Percentiles rank a stretch among this genome's conserved stretches.
Evolutionary conservation across 257 asterid genomes (phyloP).

Genomic region (Forsythia suspensa): DNA sequence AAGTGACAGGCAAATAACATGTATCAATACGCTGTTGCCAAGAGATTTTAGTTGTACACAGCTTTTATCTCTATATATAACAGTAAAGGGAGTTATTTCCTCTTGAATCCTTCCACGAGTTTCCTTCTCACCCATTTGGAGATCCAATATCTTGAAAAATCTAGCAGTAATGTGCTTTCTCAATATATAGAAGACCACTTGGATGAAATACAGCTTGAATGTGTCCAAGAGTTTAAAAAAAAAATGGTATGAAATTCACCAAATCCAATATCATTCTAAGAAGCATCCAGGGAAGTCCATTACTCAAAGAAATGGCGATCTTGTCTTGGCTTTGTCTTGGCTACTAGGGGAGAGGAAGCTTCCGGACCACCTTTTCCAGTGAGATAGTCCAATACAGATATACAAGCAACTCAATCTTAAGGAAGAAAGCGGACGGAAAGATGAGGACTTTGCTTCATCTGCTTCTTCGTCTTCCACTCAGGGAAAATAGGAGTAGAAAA

Average conservation of each 20-base stretch:
- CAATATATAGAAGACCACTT: not conserved
- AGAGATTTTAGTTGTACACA: not conserved
- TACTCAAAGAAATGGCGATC: not conserved
- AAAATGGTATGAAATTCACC: not conserved
- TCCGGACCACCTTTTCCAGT: not conserved
- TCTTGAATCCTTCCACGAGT: not conserved
- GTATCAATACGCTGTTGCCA: not conserved
- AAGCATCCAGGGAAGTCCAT: not conserved
- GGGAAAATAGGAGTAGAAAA: not conserved
- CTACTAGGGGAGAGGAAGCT: not conserved
- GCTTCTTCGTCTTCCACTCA: not conserved
- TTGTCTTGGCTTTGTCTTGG: not conserved
- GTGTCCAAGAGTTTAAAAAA: not conserved
- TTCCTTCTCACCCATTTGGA: not conserved
- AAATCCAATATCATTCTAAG: not conserved
- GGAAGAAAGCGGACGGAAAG: not conserved
- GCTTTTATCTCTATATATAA: not conserved
- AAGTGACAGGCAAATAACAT: not conserved
- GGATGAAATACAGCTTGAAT: not conserved
- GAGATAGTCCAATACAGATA: not conserved
- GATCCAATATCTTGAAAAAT: not conserved
- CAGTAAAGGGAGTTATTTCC: not conserved
- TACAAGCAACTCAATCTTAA: not conserved
- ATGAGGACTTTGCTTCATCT: not conserved
- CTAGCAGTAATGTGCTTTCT: not conserved